Evolutionary conservation across 805 yeast genomes (phyloP).

Genomic region (Naumovozyma castellii): DNA sequence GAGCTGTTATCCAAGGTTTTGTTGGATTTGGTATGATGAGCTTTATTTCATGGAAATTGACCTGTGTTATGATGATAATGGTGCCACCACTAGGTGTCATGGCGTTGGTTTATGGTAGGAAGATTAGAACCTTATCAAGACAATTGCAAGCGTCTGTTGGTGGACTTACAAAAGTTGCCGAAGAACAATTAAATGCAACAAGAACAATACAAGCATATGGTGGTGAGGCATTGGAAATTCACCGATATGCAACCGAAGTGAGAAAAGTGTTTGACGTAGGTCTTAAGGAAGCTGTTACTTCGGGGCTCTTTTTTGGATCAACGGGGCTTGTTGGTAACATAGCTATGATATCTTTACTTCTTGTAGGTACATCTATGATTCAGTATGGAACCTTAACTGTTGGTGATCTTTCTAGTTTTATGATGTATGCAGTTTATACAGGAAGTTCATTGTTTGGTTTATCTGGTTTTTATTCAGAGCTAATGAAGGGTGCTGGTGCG

Average conservation of each 20-base stretch:
- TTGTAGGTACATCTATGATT: constrained; percentile 78
- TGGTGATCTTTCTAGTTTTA: constrained; percentile 85
- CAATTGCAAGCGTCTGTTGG: constrained; percentile 80
- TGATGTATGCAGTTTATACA: constrained; percentile 91
- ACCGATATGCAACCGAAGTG: constrained; percentile 64
- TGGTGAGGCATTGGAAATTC: constrained; percentile 71
- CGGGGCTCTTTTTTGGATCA: constrained; percentile 67
- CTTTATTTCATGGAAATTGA: constrained; percentile 70
- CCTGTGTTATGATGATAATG: constrained; percentile 68
- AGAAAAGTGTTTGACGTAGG: constrained; percentile 57
- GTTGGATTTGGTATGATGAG: constrained; percentile 92
- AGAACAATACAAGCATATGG: constrained; percentile 86
- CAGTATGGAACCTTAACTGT: constrained; percentile 64
- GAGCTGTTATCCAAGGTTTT: constrained; percentile 71
- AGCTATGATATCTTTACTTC: constrained; percentile 64
- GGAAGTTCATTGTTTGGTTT: constrained; percentile 89
- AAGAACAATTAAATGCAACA: constrained; percentile 79
- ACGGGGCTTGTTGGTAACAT: constrained; percentile 81
- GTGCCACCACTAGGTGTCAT: constrained; percentile 77
- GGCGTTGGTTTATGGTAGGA: constrained; percentile 74
- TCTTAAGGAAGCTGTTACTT: constrained; percentile 66
- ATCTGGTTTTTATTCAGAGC: constrained; percentile 83
- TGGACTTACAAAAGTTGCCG: constrained; percentile 76
- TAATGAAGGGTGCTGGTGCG: constrained; percentile 97
- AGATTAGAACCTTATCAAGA: constrained; percentile 64